These are phyloP conservation scores for Calonectria multiphialidica DNA, from an alignment of 2,329 filamentous ascomycete genomes.

Conservation along the genomic window DNA sequence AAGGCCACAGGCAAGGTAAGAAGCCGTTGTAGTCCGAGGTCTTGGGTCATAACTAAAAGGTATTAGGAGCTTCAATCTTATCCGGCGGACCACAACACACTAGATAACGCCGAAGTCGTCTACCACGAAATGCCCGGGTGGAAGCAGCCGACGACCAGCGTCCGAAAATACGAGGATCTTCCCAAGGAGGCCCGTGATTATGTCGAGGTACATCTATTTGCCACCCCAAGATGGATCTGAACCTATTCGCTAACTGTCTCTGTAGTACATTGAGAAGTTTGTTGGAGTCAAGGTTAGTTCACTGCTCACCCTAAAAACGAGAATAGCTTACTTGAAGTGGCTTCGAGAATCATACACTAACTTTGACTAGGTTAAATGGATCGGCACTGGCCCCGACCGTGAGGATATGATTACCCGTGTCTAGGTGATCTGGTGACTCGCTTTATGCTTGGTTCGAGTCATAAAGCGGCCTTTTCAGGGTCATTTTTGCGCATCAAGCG, in stretches of 20 bases:
- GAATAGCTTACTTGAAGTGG: neutral
- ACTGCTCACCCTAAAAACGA: neutral
- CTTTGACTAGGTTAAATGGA: slow-evolving; percentile 30
- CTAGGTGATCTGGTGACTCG: no score
- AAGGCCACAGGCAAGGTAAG: no score
- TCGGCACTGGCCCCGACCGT: slow-evolving; percentile 32
- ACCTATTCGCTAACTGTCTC: neutral
- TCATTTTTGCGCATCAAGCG: no score
- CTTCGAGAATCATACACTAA: slow-evolving; percentile 1
- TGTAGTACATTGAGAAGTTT: slow-evolving; percentile 13
- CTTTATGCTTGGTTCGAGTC: no score
- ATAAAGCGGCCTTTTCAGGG: no score
- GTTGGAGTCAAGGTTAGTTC: slow-evolving; percentile 9
- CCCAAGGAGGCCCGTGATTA: slow-evolving; percentile 24
- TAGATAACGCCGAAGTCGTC: no score
- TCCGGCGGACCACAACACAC: no score
- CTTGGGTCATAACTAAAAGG: no score
- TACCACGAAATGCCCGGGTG: neutral
- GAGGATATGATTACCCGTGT: slow-evolving; percentile 31
- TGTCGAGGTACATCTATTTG: slow-evolving; percentile 12
- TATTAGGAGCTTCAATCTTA: no score
- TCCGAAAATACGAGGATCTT: slow-evolving; percentile 24
- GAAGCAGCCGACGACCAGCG: slow-evolving; percentile 26
- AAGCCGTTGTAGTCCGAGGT: no score
- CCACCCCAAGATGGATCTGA: neutral